Evolutionary conservation across 1,139 yeast genomes (phyloP).

Genomic region (Geotrichum europaeum): DNA sequence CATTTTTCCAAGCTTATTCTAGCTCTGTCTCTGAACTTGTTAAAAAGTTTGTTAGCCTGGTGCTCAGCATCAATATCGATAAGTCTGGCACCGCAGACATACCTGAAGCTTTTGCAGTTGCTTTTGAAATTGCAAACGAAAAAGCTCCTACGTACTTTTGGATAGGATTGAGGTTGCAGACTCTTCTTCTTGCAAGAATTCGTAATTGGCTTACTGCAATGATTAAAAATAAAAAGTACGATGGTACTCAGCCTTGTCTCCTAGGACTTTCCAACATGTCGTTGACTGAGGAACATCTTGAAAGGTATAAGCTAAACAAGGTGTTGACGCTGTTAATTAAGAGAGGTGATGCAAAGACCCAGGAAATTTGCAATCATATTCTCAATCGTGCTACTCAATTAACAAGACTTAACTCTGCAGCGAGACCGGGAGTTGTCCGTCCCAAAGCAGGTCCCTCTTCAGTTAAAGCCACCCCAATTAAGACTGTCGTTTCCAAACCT

Average conservation of each 20-base stretch:
- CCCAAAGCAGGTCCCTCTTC: background rate
- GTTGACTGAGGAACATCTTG: constrained; percentile 23
- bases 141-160: constrained; percentile 26
- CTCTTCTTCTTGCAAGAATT: constrained; percentile 25
- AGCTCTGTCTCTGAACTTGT: constrained; percentile 10
- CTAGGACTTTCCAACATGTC: constrained; percentile 23
- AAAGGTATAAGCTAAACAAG: constrained; percentile 24
- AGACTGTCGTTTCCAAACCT: background rate
- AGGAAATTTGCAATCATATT: constrained; percentile 3
- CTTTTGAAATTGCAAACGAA: constrained; percentile 23
- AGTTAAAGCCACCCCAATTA: background rate
- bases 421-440: constrained; percentile 2
- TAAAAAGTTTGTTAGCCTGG: constrained; percentile 7
- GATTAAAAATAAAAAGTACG: constrained; percentile 20
- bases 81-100: constrained; percentile 3
- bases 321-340: constrained; percentile 21
- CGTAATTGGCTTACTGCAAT: constrained; percentile 30
- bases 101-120: constrained; percentile 27
- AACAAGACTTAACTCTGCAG: constrained; percentile 9
- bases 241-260: constrained; percentile 20
- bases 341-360: constrained; percentile 20
- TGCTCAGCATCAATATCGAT: constrained; percentile 11
- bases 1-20: constrained; percentile 10
- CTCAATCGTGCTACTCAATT: constrained; percentile 10
- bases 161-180: constrained; percentile 20